A percentile compares a stretch with the other conserved stretches of the same genome.
phyloP scores from a whole-genome alignment of 164 flowering plant species.

The Piper longum region DNA sequence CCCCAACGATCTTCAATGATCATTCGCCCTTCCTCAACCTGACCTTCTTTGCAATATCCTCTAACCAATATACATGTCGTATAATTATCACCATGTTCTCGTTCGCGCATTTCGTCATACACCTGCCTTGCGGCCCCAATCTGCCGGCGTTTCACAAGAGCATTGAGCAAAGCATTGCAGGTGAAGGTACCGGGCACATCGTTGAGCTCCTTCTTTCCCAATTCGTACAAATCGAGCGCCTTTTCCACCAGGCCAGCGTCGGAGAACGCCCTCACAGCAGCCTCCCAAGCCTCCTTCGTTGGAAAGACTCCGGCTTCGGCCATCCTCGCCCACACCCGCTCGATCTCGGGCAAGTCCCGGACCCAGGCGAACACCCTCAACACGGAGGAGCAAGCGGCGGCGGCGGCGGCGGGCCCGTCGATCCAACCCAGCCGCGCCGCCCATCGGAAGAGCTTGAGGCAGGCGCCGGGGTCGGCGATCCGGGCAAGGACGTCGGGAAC shows the following conservation, averaged over 20 bases:
- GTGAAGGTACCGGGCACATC: constrained; percentile 38
- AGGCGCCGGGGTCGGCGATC: neutral
- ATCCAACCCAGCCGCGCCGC: neutral
- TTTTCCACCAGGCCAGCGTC: constrained; percentile 7
- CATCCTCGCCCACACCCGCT: neutral
- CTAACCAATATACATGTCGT: constrained; percentile 52
- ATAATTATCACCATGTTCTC: constrained; percentile 39
- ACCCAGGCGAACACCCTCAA: neutral
- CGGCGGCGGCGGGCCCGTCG: neutral
- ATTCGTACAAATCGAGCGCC: constrained; percentile 33
- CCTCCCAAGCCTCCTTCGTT: neutral
- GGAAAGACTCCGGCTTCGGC: neutral
- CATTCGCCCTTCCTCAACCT: constrained; percentile 50
- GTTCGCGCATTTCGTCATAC: constrained; percentile 49
- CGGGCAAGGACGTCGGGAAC: constrained; percentile 5
- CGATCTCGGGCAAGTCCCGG: neutral
- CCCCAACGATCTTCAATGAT: constrained; percentile 68
- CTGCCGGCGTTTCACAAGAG: constrained; percentile 21
- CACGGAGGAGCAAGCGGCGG: neutral
- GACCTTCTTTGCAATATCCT: constrained; percentile 44
- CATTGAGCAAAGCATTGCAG: constrained; percentile 51
- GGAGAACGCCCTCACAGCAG: neutral
- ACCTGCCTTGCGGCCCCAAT: constrained; percentile 25
- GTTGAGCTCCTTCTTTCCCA: constrained; percentile 9
- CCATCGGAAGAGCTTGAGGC: constrained; percentile 4